Conservation (phyloP, 352 stramenopile species). For the Phytophthora macrochlamydospora region DNA sequence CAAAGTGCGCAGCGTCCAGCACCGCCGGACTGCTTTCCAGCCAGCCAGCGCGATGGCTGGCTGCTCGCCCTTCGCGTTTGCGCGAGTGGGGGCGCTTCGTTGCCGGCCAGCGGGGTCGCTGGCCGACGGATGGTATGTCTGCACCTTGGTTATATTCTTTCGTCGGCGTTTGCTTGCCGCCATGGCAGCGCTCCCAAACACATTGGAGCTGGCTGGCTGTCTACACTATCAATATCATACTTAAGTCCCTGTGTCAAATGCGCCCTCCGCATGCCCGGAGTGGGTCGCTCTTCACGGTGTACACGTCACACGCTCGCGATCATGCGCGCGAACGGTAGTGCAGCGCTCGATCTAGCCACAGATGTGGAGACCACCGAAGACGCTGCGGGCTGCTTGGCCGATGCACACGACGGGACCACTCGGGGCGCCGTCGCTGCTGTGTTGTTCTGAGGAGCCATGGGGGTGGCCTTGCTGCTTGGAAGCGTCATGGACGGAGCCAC, state of each 20-base stretch:
- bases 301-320: conserved; percentile 47
- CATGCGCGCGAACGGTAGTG: conserved; percentile 38
- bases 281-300: neutral
- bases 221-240: conserved; percentile 56
- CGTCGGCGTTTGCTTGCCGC: conserved; percentile 24
- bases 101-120: neutral
- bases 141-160: conserved; percentile 40
- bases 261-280: no score
- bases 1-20: neutral
- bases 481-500: conserved; percentile 22
- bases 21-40: neutral
- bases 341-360: conserved; percentile 21
- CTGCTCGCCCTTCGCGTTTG: no score
- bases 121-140: conserved; percentile 14
- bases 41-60: no score
- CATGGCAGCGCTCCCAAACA: conserved; percentile 17
- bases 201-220: conserved; percentile 11
- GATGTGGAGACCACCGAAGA: conserved; percentile 11
- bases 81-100: no score
- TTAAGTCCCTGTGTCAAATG: conserved; percentile 32
- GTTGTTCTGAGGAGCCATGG: conserved; percentile 10
- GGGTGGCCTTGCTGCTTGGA: conserved; percentile 6
- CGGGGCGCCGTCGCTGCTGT: conserved; percentile 12
- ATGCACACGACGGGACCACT: conserved; percentile 16
- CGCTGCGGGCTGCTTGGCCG: conserved; percentile 16